Conservation (phyloP, 345 rosid species). For the Durio zibethinus region DNA sequence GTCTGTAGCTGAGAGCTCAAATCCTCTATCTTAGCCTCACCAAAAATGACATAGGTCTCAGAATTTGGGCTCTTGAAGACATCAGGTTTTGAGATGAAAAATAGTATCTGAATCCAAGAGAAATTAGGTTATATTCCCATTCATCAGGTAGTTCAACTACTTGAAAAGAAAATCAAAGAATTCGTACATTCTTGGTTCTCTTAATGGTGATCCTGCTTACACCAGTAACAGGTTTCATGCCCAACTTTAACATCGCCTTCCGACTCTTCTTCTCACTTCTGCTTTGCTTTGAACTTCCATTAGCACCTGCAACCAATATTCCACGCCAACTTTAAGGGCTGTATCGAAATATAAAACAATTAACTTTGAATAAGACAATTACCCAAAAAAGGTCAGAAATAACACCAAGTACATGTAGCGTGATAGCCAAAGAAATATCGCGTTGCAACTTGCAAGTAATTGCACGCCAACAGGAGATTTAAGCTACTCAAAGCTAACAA, state of each 20-base stretch:
- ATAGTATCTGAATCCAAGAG: constrained; percentile 49
- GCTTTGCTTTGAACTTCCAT: constrained; percentile 78
- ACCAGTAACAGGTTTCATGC: constrained; percentile 79
- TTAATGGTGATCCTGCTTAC: constrained; percentile 81
- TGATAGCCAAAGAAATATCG: not conserved
- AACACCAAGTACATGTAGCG: not conserved
- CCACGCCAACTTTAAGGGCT: not conserved
- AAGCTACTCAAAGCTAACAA: not conserved
- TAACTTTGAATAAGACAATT: not conserved
- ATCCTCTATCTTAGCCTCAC: constrained; percentile 93
- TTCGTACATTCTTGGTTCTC: constrained; percentile 68
- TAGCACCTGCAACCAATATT: constrained; percentile 44
- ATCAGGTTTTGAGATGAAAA: constrained; percentile 84
- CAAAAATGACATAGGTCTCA: constrained; percentile 78
- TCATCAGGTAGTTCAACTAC: not conserved
- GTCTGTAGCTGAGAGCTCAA: constrained; percentile 88
- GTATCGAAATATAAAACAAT: not conserved
- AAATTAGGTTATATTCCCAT: not conserved
- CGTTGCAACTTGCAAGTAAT: not conserved
- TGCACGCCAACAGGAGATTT: not conserved
- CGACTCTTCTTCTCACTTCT: constrained; percentile 88
- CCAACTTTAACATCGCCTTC: constrained; percentile 80
- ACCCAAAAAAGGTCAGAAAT: not conserved
- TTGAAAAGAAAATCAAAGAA: not conserved
- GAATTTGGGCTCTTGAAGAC: constrained; percentile 88